A percentile compares a stretch with the other conserved stretches of the same genome.
These are phyloP conservation scores for Tillandsia fasciculata DNA, from an alignment of 176 grass and related monocot species.

Conservation along the genomic window DNA sequence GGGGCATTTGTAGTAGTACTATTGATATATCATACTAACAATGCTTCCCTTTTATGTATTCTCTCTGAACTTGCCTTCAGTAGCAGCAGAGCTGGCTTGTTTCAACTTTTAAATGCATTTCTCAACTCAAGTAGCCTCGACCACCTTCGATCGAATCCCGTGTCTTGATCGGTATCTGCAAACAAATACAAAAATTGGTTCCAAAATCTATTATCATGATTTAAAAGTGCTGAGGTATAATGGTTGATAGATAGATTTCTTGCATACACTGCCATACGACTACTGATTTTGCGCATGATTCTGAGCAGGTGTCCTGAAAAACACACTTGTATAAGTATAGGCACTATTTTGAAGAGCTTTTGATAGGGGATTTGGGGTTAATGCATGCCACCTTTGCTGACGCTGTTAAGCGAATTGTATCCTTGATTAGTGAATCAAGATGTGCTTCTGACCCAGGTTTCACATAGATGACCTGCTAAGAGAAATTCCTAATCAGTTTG, in stretches of 20 bases:
- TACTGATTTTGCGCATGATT: constrained; percentile 51
- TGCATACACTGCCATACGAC: constrained; percentile 48
- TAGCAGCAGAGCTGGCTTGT: too few relatives aligned
- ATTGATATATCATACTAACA: too few relatives aligned
- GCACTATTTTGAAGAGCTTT: neutral
- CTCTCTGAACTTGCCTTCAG: too few relatives aligned
- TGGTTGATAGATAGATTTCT: neutral
- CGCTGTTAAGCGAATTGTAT: constrained; percentile 49
- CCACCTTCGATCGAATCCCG: constrained; percentile 27
- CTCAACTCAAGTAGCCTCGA: constrained; percentile 56
- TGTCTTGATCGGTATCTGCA: constrained; percentile 32
- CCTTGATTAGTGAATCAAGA: constrained; percentile 65
- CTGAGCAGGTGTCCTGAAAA: constrained; percentile 60
- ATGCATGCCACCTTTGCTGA: constrained; percentile 42
- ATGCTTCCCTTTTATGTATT: too few relatives aligned
- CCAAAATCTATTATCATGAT: neutral
- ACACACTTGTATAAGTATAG: neutral
- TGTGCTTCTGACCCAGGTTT: constrained; percentile 63
- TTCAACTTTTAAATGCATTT: constrained; percentile 15
- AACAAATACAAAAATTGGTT: constrained; percentile 2
- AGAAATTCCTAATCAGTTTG: neutral
- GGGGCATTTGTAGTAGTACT: too few relatives aligned
- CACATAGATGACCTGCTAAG: constrained; percentile 60
- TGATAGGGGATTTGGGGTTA: neutral
- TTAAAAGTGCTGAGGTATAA: neutral